These are phyloP conservation scores for Ramaria sp. DNA, from an alignment of 768 basidiomycete genomes.

Conservation along the genomic window DNA sequence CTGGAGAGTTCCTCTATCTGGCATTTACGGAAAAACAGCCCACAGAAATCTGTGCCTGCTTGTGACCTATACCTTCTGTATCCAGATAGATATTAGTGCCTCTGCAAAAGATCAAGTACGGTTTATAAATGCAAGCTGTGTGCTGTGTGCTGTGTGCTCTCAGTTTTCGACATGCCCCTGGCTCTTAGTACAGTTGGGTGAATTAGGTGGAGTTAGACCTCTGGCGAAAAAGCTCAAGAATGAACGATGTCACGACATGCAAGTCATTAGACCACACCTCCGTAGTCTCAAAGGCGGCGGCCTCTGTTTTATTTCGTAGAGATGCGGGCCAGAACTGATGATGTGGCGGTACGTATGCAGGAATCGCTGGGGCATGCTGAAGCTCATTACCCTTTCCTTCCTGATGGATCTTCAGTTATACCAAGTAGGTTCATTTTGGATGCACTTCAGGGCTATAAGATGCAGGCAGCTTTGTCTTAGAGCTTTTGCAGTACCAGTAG, in stretches of 20 bases:
- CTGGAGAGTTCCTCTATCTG: too few relatives aligned
- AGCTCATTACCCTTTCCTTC: slow-evolving; percentile 19
- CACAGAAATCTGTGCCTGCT: not conserved
- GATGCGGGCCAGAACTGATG: slow-evolving; percentile 79
- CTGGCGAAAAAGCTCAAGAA: slow-evolving; percentile 26
- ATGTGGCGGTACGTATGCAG: slow-evolving; percentile 66
- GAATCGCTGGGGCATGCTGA: not conserved
- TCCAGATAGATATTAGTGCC: too few relatives aligned
- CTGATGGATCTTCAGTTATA: slow-evolving; percentile 97
- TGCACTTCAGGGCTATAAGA: too few relatives aligned
- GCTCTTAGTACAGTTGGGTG: slow-evolving; percentile 36
- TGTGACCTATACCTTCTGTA: not conserved
- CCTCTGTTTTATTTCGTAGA: slow-evolving; percentile 87
- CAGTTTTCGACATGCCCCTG: not conserved
- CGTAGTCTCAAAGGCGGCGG: slow-evolving; percentile 53
- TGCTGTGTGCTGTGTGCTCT: not conserved
- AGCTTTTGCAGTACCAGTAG: not conserved
- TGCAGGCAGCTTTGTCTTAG: too few relatives aligned
- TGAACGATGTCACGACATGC: slow-evolving; percentile 49
- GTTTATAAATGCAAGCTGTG: not conserved
- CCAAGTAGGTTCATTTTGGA: slow-evolving; percentile 93
- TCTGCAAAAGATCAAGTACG: not conserved
- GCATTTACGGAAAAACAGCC: not conserved
- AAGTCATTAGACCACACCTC: slow-evolving; percentile 22
- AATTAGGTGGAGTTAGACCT: slow-evolving; percentile 38